Percentiles rank a stretch among this genome's conserved stretches.
These are phyloP conservation scores for Thalassia testudinum DNA, from an alignment of 116 monocot species.

Conservation along the genomic window DNA sequence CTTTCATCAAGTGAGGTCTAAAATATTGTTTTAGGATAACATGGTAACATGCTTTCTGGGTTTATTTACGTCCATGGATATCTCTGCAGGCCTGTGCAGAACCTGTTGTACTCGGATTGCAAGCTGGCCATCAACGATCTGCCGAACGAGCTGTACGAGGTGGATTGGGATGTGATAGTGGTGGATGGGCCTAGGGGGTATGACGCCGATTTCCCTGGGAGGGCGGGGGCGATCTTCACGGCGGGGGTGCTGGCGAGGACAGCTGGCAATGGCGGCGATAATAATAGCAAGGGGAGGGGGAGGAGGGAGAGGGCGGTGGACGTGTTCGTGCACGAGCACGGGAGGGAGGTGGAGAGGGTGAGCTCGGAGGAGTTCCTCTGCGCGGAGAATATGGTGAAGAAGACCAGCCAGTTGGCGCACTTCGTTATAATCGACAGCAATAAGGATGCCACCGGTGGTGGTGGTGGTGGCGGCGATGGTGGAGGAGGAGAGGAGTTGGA, in stretches of 20 bases:
- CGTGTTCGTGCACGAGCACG: neutral
- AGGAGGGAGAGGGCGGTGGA: slow-evolving; percentile 7
- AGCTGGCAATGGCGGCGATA: slow-evolving; percentile 3
- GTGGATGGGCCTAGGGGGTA: slow-evolving; percentile 67
- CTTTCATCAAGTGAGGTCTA: no score
- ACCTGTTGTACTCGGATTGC: no score
- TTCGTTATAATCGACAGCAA: neutral
- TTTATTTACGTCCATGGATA: no score
- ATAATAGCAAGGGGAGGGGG: neutral
- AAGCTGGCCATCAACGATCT: no score
- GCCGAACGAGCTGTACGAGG: no score
- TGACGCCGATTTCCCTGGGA: slow-evolving; percentile 26
- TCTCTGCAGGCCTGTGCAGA: no score
- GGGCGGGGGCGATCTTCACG: slow-evolving; percentile 53
- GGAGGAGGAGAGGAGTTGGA: no score
- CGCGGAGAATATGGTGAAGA: neutral
- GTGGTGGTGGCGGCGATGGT: no score
- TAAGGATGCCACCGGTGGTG: neutral
- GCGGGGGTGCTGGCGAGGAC: slow-evolving; percentile 53
- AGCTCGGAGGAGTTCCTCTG: neutral
- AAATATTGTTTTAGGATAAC: no score
- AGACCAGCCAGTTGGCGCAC: neutral
- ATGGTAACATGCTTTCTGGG: no score
- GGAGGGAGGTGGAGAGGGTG: neutral
- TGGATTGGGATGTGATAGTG: no score